A percentile compares a stretch with the other conserved stretches of the same genome.
phyloP scores from a whole-genome alignment of 768 basidiomycete species.

The Leccinellum luteum region DNA sequence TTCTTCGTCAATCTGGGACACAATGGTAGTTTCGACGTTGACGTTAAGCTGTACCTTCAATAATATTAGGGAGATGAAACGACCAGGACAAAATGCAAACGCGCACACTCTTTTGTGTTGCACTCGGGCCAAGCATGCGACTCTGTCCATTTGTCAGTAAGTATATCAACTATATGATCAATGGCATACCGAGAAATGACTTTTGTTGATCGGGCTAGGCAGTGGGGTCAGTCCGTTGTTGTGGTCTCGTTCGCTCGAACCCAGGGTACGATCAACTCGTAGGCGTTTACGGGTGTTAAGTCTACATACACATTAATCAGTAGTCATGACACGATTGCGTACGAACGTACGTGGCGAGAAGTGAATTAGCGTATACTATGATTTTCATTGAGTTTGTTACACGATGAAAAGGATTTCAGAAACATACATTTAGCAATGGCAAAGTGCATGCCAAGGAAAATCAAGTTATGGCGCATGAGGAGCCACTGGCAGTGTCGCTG shows the following conservation, averaged over 20 bases:
- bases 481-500: slow-evolving; percentile 21
- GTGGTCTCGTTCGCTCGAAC: slow-evolving; percentile 27
- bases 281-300: slow-evolving; percentile 33
- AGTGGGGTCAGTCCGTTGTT: slow-evolving; percentile 9
- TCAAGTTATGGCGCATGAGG: slow-evolving; percentile 34
- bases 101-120: slow-evolving; percentile 25
- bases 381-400: neutral
- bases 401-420: neutral
- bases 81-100: neutral
- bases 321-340: neutral
- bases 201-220: slow-evolving; percentile 19
- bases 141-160: slow-evolving; percentile 12
- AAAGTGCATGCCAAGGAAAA: slow-evolving; percentile 36
- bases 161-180: neutral
- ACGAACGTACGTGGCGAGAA: slow-evolving; percentile 32
- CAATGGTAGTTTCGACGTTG: slow-evolving; percentile 33
- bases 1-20: slow-evolving; percentile 30
- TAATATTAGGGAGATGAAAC: neutral
- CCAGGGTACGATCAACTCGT: slow-evolving; percentile 19
- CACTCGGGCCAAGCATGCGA: slow-evolving; percentile 20
- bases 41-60: slow-evolving; percentile 25
- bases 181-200: slow-evolving; percentile 23
- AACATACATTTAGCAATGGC: slow-evolving; percentile 32
- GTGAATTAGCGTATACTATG: slow-evolving; percentile 33
- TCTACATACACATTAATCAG: slow-evolving; percentile 5